Conservation (phyloP, 2,329 filamentous ascomycete species). For the Gliomastix tumulicola region DNA sequence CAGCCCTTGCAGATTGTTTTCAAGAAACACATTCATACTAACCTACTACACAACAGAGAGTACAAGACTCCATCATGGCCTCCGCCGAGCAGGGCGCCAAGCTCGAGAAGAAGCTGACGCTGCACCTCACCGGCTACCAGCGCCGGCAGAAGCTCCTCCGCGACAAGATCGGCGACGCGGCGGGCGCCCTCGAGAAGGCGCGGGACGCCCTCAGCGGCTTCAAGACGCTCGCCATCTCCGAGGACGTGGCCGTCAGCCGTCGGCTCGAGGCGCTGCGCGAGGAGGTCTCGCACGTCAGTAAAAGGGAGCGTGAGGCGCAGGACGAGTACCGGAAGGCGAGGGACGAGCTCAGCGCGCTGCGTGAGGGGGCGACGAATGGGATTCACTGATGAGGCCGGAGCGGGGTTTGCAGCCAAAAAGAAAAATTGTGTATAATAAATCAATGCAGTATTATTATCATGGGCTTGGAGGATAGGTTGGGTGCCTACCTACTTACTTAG, state of each 20-base stretch:
- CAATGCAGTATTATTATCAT: no score
- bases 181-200: conserved; percentile 67
- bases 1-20: no score
- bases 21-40: no score
- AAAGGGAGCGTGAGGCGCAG: conserved; percentile 83
- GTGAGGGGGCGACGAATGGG: conserved; percentile 25
- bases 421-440: no score
- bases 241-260: conserved; percentile 67
- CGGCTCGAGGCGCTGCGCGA: conserved; percentile 69
- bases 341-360: conserved; percentile 67
- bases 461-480: background rate
- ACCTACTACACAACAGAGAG: no score
- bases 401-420: no score
- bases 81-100: conserved; percentile 78
- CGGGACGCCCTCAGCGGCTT: conserved; percentile 66
- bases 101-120: conserved; percentile 84
- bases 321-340: conserved; percentile 70
- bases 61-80: conserved; percentile 66
- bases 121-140: conserved; percentile 86
- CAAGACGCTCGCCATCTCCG: conserved; percentile 67
- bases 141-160: conserved; percentile 74
- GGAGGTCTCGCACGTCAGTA: conserved; percentile 76
- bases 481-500: background rate
- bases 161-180: conserved; percentile 71
- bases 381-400: conserved; percentile 17